Percentiles rank a stretch among this genome's conserved stretches.
Evolutionary conservation across 371 early-diverging fungal genomes (phyloP).

Genomic region (Mucor saturninus): DNA sequence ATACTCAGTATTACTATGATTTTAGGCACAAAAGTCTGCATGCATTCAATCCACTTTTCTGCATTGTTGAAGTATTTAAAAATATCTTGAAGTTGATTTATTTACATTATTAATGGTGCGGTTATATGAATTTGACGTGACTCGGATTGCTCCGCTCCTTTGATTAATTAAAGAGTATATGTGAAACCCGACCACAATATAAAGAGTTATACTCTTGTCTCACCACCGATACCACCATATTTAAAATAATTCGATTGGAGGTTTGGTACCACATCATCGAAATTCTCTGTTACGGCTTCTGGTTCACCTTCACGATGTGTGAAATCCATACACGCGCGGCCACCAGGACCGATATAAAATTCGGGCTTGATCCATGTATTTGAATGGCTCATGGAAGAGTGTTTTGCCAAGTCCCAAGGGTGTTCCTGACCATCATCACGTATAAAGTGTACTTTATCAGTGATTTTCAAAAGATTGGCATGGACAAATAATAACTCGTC

Average conservation of each 20-base stretch:
- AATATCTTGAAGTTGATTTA: no score
- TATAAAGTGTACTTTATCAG: conserved; percentile 37
- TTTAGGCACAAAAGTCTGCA: no score
- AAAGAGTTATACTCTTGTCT: conserved; percentile 25
- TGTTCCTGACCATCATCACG: conserved; percentile 23
- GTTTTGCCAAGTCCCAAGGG: conserved; percentile 45
- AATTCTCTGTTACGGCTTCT: conserved; percentile 29
- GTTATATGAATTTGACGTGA: no score
- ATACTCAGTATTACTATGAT: no score
- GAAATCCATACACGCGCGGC: conserved; percentile 53
- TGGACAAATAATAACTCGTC: conserved; percentile 44
- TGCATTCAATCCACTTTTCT: no score
- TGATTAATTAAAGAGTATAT: no score
- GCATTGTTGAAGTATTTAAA: no score
- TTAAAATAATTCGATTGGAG: conserved; percentile 43
- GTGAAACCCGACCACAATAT: neutral
- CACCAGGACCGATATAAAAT: conserved; percentile 36
- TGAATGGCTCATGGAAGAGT: conserved; percentile 28
- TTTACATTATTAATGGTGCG: no score
- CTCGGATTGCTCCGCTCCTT: no score
- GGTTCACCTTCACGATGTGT: conserved; percentile 38
- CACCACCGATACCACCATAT: conserved; percentile 50
- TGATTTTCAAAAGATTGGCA: conserved; percentile 48
- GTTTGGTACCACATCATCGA: conserved; percentile 33
- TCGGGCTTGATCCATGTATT: conserved; percentile 39